Evolutionary conservation across 176 grass and related monocot species (phyloP).

Genomic region (Oryza officinalis): DNA sequence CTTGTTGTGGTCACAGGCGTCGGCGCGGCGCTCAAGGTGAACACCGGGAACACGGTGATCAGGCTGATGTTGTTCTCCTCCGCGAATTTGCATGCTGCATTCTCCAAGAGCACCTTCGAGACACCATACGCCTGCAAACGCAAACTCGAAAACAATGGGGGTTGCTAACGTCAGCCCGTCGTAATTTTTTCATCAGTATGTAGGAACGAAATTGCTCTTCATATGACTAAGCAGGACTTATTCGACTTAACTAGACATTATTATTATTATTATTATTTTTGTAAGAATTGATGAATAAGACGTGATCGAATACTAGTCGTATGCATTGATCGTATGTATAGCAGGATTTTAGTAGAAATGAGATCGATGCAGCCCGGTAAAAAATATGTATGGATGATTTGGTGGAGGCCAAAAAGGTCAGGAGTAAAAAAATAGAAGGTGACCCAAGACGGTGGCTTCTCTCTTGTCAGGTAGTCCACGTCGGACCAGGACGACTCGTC

Average conservation of each 20-base stretch:
- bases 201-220: no score
- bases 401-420: no score
- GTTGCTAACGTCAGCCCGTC: no score
- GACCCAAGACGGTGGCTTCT: slow-evolving; percentile 43
- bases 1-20: slow-evolving; percentile 13
- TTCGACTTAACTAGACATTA: no score
- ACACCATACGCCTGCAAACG: slow-evolving; percentile 43
- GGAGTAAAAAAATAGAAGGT: background rate
- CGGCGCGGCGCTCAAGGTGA: slow-evolving; percentile 38
- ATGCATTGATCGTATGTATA: no score
- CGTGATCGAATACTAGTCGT: no score
- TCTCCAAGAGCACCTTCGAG: slow-evolving; percentile 52
- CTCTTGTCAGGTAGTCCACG: slow-evolving; percentile 38
- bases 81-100: slow-evolving; percentile 35
- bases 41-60: slow-evolving; percentile 37
- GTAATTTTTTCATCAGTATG: no score
- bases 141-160: background rate
- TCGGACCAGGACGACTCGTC: slow-evolving; percentile 75
- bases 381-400: background rate
- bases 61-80: slow-evolving; percentile 33
- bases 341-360: no score
- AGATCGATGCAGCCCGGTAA: no score
- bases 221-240: no score
- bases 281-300: no score
- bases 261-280: no score